Evolutionary conservation across 495 filamentous ascomycete genomes (phyloP).

Genomic region (Penicillium bialowiezense): DNA sequence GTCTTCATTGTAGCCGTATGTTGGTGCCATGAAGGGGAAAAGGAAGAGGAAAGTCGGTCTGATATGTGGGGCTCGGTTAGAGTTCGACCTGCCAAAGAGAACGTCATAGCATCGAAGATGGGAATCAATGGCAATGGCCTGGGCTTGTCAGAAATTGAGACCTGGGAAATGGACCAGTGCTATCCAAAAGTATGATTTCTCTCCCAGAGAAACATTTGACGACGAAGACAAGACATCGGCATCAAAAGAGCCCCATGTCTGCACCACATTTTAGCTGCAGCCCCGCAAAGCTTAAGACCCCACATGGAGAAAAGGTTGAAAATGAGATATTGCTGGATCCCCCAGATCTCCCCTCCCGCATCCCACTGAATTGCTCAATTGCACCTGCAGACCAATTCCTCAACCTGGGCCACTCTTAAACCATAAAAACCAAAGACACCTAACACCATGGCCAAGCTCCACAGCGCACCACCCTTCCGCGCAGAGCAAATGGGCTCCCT

Average conservation of each 20-base stretch:
- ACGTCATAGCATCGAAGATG: background rate
- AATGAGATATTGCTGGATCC: background rate
- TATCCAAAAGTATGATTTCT: too few species aligned
- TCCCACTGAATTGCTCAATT: background rate
- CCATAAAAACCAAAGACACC: background rate
- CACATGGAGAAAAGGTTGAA: background rate
- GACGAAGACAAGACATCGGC: background rate
- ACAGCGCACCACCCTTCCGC: constrained; percentile 57
- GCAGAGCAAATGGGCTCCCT: constrained; percentile 74
- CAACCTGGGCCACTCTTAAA: too few species aligned
- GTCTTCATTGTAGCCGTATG: too few species aligned
- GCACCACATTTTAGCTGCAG: background rate
- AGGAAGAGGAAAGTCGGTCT: too few species aligned
- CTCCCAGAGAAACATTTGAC: too few species aligned
- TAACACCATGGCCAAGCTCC: constrained; percentile 20
- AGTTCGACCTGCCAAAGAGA: background rate
- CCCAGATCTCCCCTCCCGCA: background rate
- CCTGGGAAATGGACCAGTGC: too few species aligned
- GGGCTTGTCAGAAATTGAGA: background rate
- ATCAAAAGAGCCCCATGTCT: background rate
- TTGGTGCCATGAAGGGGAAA: too few species aligned
- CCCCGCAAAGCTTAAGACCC: background rate
- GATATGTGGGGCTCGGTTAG: background rate
- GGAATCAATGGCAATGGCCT: background rate
- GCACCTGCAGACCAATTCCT: background rate